Percentiles rank a stretch among this genome's conserved stretches.
These are phyloP conservation scores for Zasmidium citrigriseum DNA, from an alignment of 2,329 filamentous ascomycete species.

Conservation along the genomic window DNA sequence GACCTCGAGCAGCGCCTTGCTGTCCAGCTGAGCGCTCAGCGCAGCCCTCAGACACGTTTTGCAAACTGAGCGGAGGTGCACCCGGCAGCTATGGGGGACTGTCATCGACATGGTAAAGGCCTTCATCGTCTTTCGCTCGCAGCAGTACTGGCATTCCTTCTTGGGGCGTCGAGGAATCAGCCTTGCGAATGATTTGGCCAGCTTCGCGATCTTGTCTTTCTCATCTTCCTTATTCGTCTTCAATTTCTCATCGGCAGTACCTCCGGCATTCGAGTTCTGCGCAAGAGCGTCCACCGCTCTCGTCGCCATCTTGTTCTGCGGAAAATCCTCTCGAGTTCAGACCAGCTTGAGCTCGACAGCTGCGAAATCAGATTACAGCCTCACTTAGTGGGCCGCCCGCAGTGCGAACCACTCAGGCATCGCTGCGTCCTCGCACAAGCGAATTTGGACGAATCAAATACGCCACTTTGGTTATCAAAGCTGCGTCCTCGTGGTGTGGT, in stretches of 20 bases:
- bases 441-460: background rate
- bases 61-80: slow-evolving; percentile 11
- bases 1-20: slow-evolving; percentile 1
- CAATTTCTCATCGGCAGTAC: no score
- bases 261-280: background rate
- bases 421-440: background rate
- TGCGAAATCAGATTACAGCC: background rate
- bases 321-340: background rate
- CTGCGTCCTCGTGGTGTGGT: background rate
- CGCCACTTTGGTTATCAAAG: background rate
- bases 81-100: slow-evolving; percentile 6
- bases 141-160: slow-evolving; percentile 15
- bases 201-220: background rate
- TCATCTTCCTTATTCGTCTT: background rate
- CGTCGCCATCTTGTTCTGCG: background rate
- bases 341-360: background rate
- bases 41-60: slow-evolving; percentile 5
- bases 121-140: slow-evolving; percentile 7
- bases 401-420: background rate
- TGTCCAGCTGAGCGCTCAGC: slow-evolving; percentile 14
- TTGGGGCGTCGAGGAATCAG: slow-evolving; percentile 3
- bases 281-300: background rate
- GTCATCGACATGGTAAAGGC: background rate
- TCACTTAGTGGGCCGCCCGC: background rate
- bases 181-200: background rate